phyloP scores from a whole-genome alignment of 2,329 filamentous ascomycete species.

The Pestalotiopsis sp. region DNA sequence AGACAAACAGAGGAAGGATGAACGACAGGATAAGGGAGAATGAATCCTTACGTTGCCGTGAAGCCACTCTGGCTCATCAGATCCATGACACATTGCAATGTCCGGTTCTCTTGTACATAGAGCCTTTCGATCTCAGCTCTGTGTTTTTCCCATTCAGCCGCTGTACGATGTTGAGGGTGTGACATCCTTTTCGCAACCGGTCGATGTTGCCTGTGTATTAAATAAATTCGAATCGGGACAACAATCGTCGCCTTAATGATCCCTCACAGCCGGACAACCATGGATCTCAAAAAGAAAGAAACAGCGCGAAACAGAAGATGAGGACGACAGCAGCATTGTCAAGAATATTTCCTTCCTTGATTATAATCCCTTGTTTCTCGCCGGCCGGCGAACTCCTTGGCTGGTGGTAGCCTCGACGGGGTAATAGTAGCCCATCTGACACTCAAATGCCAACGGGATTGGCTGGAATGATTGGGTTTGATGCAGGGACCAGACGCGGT shows the following conservation, averaged over 20 bases:
- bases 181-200: neutral
- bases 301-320: neutral
- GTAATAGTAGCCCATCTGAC: conserved; percentile 5
- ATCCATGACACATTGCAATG: conserved; percentile 30
- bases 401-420: neutral
- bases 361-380: neutral
- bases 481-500: neutral
- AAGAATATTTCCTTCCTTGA: neutral
- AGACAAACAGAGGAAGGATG: neutral
- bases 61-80: conserved; percentile 27
- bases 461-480: neutral
- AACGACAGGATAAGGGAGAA: neutral
- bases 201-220: neutral
- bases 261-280: neutral
- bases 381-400: neutral
- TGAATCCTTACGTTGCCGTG: conserved; percentile 26
- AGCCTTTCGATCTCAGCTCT: conserved; percentile 28
- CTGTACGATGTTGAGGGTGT: conserved; percentile 1
- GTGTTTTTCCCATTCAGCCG: conserved; percentile 24
- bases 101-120: conserved; percentile 29
- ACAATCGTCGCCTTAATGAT: neutral
- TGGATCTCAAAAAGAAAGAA: neutral
- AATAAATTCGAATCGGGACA: neutral
- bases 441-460: conserved; percentile 2
- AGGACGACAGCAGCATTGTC: neutral